Evolutionary conservation across 495 filamentous ascomycete species (phyloP).

Genomic region (Tuber magnatum): DNA sequence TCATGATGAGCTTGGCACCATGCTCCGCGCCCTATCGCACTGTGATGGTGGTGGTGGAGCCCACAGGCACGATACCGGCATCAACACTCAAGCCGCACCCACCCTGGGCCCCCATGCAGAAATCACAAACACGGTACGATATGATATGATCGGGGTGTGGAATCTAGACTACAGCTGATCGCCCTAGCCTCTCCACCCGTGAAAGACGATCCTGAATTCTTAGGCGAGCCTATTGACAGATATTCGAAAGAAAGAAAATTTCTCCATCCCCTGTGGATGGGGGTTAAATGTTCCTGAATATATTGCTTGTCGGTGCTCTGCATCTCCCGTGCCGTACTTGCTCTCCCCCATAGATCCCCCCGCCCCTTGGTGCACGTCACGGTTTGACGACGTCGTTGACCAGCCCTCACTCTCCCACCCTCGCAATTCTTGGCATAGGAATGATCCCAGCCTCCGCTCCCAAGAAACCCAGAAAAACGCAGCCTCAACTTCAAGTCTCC

Average conservation of each 20-base stretch:
- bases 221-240: not conserved
- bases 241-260: not conserved
- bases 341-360: not conserved
- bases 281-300: not conserved
- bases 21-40: not conserved
- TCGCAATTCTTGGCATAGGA: not conserved
- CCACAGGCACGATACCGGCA: not conserved
- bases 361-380: not conserved
- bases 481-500: not conserved
- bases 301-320: not conserved
- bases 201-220: not conserved
- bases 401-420: not conserved
- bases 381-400: not conserved
- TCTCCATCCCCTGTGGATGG: not conserved
- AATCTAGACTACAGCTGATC: not conserved
- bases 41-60: not conserved
- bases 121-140: not conserved
- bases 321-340: not conserved
- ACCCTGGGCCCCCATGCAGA: not conserved
- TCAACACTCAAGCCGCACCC: not conserved
- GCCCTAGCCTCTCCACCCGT: not conserved
- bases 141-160: not conserved
- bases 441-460: conserved; percentile 2
- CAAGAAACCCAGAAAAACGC: not conserved
- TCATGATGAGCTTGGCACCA: not conserved